Evolutionary conservation across 2,329 filamentous ascomycete species (phyloP), one percentile per base, ranked within the genome.

Genomic region (Penicillium janthinellum): DNA sequence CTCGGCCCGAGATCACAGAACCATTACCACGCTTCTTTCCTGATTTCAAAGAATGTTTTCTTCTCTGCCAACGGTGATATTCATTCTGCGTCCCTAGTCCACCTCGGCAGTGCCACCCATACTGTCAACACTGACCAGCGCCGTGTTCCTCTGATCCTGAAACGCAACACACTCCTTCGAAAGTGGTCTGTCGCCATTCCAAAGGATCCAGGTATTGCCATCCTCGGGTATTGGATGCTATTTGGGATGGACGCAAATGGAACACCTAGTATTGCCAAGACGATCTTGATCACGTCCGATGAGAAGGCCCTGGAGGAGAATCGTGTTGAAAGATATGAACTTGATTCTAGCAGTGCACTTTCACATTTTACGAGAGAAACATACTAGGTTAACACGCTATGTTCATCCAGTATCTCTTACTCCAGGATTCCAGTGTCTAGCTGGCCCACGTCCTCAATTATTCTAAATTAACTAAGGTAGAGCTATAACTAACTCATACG

Each of bases 101-200:
- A 84, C 5, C 77, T 79, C 48, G 80, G 83, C 1, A 79, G 76
- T 3, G 74, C 75, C 4, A 87, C 85, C 0, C 84, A 86, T 67
- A 80, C 82, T 1, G 78, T 86, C 50, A 84, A 87, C 64, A 86
- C 81, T 0, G 85, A 87, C 68, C 84, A 86, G 73, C 72, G 85
- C 22, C 79, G 84, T 8, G 75, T 47, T 47, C 87, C 34, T 20
- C 14, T 28, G 39, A 50, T 75, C 81, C 14, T 70, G 85, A 22
- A 73, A 68, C 35, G 52, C 41, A 44, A 22, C 4, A 14, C 41
- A 22, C 10, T 44, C 17, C 41, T 35, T 34, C 20, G 42, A 28
- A 79, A 59, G 1, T 83, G 81, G 59, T 75, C 68, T 0, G 68
- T 82, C 4, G 69, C 67, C 0, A 70, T 84, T 5, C 83, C 83